phyloP scores from a whole-genome alignment of 345 rosid genomes.

The Luvunga scandens region DNA sequence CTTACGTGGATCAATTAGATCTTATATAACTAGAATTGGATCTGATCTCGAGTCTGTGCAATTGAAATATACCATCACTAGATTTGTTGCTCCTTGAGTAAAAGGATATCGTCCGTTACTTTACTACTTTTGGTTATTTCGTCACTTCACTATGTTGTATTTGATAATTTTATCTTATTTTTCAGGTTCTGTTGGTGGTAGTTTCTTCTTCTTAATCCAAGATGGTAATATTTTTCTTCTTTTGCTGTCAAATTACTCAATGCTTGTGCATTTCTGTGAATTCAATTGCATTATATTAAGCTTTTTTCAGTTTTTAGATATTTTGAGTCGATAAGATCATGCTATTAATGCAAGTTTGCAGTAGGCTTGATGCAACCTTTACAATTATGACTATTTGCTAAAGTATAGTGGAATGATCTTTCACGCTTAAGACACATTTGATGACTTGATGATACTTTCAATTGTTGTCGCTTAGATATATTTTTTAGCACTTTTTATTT shows the following conservation, averaged over 20 bases:
- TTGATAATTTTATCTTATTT: background rate
- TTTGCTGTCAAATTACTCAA: background rate
- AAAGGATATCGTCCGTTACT: background rate
- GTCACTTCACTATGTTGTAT: background rate
- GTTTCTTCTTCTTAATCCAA: background rate
- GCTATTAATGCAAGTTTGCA: background rate
- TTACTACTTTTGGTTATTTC: background rate
- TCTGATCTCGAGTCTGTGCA: slow-evolving; percentile 2
- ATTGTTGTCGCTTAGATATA: background rate
- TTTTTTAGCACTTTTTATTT: background rate
- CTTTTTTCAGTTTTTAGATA: background rate
- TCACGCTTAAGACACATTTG: background rate
- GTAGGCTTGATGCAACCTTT: background rate
- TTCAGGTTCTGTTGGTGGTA: slow-evolving; percentile 1
- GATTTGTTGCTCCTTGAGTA: background rate
- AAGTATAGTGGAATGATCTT: background rate
- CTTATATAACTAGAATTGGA: background rate
- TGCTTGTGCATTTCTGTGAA: background rate
- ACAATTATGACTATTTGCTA: background rate
- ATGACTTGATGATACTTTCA: background rate
- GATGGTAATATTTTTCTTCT: background rate
- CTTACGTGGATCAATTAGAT: background rate
- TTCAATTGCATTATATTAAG: background rate
- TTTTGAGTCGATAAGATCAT: background rate
- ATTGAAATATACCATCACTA: background rate